Evolutionary conservation across 2,329 filamentous ascomycete genomes (phyloP), one percentile per base, ranked within the genome.

Genomic region (Colletotrichum sp.): DNA sequence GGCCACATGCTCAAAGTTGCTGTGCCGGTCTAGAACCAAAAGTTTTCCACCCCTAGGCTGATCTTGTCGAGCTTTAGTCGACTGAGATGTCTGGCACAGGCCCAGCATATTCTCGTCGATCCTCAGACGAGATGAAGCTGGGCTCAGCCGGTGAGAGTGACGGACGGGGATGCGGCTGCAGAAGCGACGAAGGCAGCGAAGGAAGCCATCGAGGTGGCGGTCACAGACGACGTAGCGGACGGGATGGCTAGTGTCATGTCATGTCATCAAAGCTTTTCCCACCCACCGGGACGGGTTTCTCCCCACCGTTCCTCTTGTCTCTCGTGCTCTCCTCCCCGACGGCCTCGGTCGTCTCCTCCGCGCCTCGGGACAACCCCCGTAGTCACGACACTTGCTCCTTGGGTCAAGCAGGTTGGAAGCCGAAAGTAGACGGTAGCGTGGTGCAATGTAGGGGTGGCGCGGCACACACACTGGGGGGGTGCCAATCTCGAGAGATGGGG

Each of bases 181-280:
- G 47, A 57, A 61, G 29, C 33, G 31, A 43, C 38, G 43, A 69
- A 24, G 12, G 24, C 43, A 34, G 65, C 59, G 43, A 66, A 21
- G 63, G 27, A 66, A 16, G 64, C 36, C 51, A 66, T 33, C 24
- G 51, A 21, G 47, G 66, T 72, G 68, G 72, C 68, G 72, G 69
- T 74, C 62, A 67, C 62, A 67, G 69, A 51, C 68, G 24, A 34
- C n/a, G 18, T n/a, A 38, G 29, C 43, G 27, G 70, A 61, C 57
- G 66, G 36, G 65, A 31, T 58, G 55, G 66, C 55, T 59, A 51
- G 43, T 51, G 66, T 68, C 66, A 68, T 51, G 66, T 68, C 66
- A 68, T 66, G 62, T 66, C 71, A 63, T 63, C 68, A 63, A 73
- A 62, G 36, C 38, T 67, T 71, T 71, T 71, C 43, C 68, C 57